These are phyloP conservation scores for Laburnicola sp. DNA, from an alignment of 2,329 filamentous ascomycete species.

Conservation along the genomic window DNA sequence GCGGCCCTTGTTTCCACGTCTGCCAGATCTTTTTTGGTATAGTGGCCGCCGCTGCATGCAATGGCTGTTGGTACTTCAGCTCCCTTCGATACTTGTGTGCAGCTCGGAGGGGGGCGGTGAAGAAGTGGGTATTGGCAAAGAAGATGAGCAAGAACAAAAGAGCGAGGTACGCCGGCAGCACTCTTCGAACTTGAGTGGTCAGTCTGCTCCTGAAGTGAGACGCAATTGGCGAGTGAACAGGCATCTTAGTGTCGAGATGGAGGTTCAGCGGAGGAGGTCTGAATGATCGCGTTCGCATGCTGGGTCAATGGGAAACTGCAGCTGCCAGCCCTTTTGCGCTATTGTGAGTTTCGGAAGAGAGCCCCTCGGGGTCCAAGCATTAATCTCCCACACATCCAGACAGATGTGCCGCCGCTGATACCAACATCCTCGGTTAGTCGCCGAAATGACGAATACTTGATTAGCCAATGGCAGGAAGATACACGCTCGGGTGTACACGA, in stretches of 20 bases:
- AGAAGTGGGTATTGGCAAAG: conserved; percentile 39
- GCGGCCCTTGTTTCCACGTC: conserved; percentile 71
- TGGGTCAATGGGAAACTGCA: conserved; percentile 36
- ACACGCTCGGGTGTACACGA: conserved; percentile 9
- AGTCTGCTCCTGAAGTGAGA: conserved; percentile 39
- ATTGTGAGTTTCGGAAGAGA: conserved; percentile 14
- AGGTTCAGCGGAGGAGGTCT: conserved; percentile 41
- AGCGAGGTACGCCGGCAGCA: conserved; percentile 39
- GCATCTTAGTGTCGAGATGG: conserved; percentile 37
- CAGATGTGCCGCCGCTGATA: conserved; percentile 9
- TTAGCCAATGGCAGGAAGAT: conserved; percentile 1
- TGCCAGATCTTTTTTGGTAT: conserved; percentile 76
- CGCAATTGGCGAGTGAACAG: conserved; percentile 37
- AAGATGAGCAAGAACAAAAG: conserved; percentile 37
- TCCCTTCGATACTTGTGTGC: conserved; percentile 40
- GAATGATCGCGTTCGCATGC: conserved; percentile 38
- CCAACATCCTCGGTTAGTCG: conserved; percentile 9
- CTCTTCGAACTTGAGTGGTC: conserved; percentile 40
- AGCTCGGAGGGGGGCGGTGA: conserved; percentile 39
- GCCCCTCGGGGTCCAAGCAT: conserved; percentile 16
- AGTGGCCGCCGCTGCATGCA: conserved; percentile 27
- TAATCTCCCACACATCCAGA: conserved; percentile 7
- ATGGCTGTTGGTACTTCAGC: conserved; percentile 39
- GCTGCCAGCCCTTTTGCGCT: conserved; percentile 16
- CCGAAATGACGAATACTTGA: conserved; percentile 12